phyloP scores from a whole-genome alignment of 148 eudicot species.

The Fagopyrum esculentum region DNA sequence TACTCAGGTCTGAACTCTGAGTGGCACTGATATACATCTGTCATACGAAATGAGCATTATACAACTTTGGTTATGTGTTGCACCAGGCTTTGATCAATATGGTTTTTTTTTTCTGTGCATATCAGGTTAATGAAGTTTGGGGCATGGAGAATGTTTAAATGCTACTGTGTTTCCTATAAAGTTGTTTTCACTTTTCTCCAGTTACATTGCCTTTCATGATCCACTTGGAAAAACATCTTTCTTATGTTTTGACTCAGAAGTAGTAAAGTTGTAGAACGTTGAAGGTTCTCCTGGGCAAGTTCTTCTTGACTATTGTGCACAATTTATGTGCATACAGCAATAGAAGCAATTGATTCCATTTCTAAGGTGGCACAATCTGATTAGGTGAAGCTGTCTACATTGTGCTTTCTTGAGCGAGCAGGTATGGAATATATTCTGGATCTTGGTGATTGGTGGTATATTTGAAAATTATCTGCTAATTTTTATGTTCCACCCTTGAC shows the following conservation, averaged over 20 bases:
- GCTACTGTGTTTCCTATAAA: background rate
- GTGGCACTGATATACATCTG: too few species aligned
- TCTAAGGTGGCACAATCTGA: background rate
- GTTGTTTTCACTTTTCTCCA: background rate
- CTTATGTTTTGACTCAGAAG: too few species aligned
- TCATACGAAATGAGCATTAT: too few species aligned
- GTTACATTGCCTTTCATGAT: background rate
- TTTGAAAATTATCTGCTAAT: background rate
- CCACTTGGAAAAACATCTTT: too few species aligned
- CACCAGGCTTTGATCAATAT: too few species aligned
- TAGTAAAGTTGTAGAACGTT: too few species aligned
- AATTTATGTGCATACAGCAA: background rate
- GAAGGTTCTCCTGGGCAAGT: too few species aligned
- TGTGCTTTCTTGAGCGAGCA: constrained; percentile 78
- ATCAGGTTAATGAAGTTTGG: too few species aligned
- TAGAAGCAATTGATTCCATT: background rate
- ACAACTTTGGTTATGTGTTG: too few species aligned
- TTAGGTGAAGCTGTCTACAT: constrained; percentile 65
- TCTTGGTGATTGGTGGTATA: background rate
- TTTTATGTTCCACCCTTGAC: background rate
- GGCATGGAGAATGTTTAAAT: background rate
- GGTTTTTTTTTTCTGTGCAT: too few species aligned
- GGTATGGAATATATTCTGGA: constrained; percentile 25
- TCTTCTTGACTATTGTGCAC: too few species aligned
- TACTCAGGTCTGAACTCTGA: background rate